Base-by-base conservation (phyloP, 2,329 filamentous ascomycete genomes). In the Dactylonectria estremocensis region DNA sequence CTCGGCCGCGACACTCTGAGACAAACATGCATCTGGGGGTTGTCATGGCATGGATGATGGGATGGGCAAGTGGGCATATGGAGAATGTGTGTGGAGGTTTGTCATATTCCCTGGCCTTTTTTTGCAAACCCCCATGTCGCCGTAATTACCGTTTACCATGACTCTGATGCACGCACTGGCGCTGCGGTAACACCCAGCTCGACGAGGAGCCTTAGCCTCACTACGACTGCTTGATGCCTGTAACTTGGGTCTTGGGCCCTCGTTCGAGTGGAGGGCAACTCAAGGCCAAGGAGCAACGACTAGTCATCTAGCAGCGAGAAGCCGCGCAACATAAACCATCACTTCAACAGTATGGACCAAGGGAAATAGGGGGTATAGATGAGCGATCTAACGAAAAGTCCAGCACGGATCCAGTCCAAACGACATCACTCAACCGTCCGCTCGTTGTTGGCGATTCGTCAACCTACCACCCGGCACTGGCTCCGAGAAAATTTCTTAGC, bases 401-500 rank as follows among this genome's bases (percentile, higher is more conserved):
- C 40, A 7, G n/a, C 46, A 9, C 28, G 37, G 46, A 35, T n/a
- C 48, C 57, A 53, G 57, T 40, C 57, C 48, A 18, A 18, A 46
- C 35, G 18, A n/a, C 28, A 22, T 22, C 45, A 14, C 48, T 37
- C 37, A 28, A 45, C 46, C 56, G 18, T 28, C 43, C 43, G 37
- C 18, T 55, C 49, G 37, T 40, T 24, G 46, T 28, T 31, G 37
- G 33, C 10, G 18, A 18, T 10, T n/a, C 43, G 45, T 33, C 49
- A 7, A 28, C 24, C 4, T 28, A 28, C 24, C 24, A 8, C 18
- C 6, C 37, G 35, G 35, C 49, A 7, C 24, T 28, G 14, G 45
- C 48, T 35, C 60, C 60, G 50, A 46, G 60, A 62, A 62, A 62
- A 62, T 62, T 55, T 62, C 52, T 50, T 31, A 16, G 43, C 50